Conservation (phyloP, 2,329 filamentous ascomycete species). For the Plenodomus biglobosus region DNA sequence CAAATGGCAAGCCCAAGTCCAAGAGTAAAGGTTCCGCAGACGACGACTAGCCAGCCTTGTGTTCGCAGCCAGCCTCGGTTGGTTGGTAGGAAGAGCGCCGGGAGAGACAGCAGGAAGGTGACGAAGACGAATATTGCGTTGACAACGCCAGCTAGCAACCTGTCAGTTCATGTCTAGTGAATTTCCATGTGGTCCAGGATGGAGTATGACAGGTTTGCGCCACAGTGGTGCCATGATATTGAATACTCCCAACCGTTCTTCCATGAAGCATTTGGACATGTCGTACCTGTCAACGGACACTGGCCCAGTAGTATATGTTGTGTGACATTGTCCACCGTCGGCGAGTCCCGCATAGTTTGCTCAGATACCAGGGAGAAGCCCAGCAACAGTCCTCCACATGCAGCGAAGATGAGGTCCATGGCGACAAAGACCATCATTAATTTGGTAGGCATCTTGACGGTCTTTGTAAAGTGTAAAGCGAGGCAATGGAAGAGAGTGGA, state of each 20-base stretch:
- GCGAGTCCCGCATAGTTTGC: slow-evolving; percentile 44
- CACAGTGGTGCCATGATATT: slow-evolving; percentile 29
- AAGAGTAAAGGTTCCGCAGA: slow-evolving; percentile 65
- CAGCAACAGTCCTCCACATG: slow-evolving; percentile 55
- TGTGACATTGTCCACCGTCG: slow-evolving; percentile 54
- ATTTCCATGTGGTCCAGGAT: slow-evolving; percentile 1
- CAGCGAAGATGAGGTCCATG: slow-evolving; percentile 56
- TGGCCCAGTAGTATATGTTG: slow-evolving; percentile 54
- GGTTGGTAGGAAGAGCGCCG: slow-evolving; percentile 68
- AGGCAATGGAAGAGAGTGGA: slow-evolving; percentile 11
- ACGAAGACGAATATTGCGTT: slow-evolving; percentile 72
- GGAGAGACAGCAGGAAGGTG: slow-evolving; percentile 69
- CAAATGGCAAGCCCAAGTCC: slow-evolving; percentile 64
- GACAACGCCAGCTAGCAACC: slow-evolving; percentile 62
- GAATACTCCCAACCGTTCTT: slow-evolving; percentile 1
- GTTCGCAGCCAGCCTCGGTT: slow-evolving; percentile 70
- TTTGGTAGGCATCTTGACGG: slow-evolving; percentile 53
- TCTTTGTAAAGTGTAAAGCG: slow-evolving; percentile 17
- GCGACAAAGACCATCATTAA: slow-evolving; percentile 56
- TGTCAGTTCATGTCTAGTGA: slow-evolving; percentile 22
- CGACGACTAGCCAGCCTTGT: slow-evolving; percentile 64
- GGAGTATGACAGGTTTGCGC: slow-evolving; percentile 18
- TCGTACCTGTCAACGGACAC: slow-evolving; percentile 57
- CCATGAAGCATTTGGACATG: slow-evolving; percentile 3
- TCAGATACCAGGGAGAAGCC: slow-evolving; percentile 56